Evolutionary conservation across 805 yeast species (phyloP), one percentile per base, ranked within the genome.

Genomic region (Cyberlindnera saturnus): DNA sequence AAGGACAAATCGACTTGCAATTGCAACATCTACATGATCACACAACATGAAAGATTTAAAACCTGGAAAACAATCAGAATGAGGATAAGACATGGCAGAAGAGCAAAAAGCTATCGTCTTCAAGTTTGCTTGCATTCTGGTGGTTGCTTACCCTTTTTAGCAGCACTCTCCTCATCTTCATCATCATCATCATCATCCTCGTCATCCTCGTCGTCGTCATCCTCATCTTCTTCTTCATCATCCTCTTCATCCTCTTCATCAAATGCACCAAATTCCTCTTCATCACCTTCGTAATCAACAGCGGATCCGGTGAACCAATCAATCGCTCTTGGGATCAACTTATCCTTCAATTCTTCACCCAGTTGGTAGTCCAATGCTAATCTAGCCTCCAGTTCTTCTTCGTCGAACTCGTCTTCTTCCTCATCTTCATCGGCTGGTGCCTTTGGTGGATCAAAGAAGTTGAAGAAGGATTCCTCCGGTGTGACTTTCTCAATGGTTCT

Each of bases 221-320:
- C 71, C 4, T 59, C 76, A 30, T 66, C 66, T 38, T 61, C 72
- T 19, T 58, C 70, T 9, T 57, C 70, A 3, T 61, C 72, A 5
- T 60, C 73, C 3, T 63, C 65, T 5, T 62, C 67, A 14, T 55
- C 69, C 10, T 59, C 68, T 11, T 67, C 83, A 23, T 71, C 81
- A 13, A 75, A 86, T 4, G 76, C 87, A 3, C 77, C 87, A 66
- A 81, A 45, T 66, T 77, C 86, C 1, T 73, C 86, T 14, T 76
- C 80, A 3, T 74, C 82, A 15, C 76, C 86, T 9, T 74, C 88
- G 13, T 76, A 78, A 44, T 86, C 95, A 46, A 91, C 75, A 19
- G 99, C 99, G 52, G 88, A 88, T 38, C 99, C 99, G 9, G 99
- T 91, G 65, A 89, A 93, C 98, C 99, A 93, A 64, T 91, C 98